These are phyloP conservation scores for Botryobasidium botryosum DNA, from an alignment of 768 basidiomycete genomes.

Conservation along the genomic window DNA sequence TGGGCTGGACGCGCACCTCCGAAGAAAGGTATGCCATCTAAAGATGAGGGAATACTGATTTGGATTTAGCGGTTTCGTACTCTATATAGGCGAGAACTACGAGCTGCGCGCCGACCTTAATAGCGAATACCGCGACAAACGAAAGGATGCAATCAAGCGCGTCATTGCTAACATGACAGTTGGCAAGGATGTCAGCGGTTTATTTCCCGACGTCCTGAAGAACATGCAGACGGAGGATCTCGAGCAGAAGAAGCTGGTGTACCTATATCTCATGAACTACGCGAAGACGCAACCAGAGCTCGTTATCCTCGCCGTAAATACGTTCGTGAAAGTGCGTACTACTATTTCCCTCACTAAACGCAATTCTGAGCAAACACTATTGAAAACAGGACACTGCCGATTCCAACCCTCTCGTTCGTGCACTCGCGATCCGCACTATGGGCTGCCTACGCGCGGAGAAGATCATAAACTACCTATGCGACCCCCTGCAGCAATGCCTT, in stretches of 20 bases:
- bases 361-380: constrained; percentile 14
- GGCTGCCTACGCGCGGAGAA: constrained; percentile 93
- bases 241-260: constrained; percentile 99
- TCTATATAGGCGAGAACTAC: constrained; percentile 75
- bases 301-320: constrained; percentile 97
- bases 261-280: constrained; percentile 98
- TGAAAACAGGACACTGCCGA: constrained; percentile 73
- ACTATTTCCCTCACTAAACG: not conserved
- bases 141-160: constrained; percentile 97
- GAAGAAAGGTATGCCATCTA: constrained; percentile 13
- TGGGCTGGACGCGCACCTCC: constrained; percentile 11
- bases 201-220: constrained; percentile 96
- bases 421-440: constrained; percentile 96
- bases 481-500: constrained; percentile 81
- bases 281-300: constrained; percentile 98
- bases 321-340: constrained; percentile 53
- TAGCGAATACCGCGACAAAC: constrained; percentile 84
- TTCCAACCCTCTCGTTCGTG: constrained; percentile 89
- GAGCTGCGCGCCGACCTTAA: constrained; percentile 95
- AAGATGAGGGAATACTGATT: not conserved
- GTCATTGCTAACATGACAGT: constrained; percentile 99
- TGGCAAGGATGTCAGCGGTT: constrained; percentile 88
- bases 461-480: constrained; percentile 97
- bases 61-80: not conserved
- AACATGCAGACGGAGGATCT: constrained; percentile 99